phyloP scores from a whole-genome alignment of 2,329 filamentous ascomycete genomes.

The Nothophaeocryptopus gaeumannii region DNA sequence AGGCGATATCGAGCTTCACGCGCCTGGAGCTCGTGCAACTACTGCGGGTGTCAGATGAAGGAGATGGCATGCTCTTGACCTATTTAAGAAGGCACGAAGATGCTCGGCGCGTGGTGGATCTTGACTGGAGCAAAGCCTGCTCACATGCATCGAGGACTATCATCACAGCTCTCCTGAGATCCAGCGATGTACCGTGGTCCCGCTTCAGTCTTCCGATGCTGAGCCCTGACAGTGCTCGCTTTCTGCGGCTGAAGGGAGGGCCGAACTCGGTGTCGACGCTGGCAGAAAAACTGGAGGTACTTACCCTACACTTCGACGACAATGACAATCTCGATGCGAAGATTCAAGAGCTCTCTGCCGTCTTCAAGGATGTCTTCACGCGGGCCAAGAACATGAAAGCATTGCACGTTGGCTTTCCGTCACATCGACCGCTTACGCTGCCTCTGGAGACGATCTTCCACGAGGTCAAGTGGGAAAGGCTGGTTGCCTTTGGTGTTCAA shows the following conservation, averaged over 20 bases:
- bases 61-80: conserved; percentile 54
- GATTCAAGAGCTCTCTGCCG: conserved; percentile 56
- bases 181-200: conserved; percentile 53
- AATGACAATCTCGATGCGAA: conserved; percentile 55
- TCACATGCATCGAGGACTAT: conserved; percentile 60
- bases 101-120: conserved; percentile 46
- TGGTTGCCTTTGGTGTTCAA: conserved; percentile 64
- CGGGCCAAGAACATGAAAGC: conserved; percentile 60
- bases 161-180: conserved; percentile 55
- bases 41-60: conserved; percentile 58
- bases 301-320: conserved; percentile 64
- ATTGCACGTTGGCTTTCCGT: conserved; percentile 63
- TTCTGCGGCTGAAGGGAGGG: conserved; percentile 46
- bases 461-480: conserved; percentile 57
- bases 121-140: conserved; percentile 63
- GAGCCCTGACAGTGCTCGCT: conserved; percentile 57
- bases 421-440: conserved; percentile 55
- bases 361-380: conserved; percentile 58
- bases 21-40: conserved; percentile 64
- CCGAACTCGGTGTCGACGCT: conserved; percentile 50
- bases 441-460: conserved; percentile 62
- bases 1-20: conserved; percentile 57
- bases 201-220: conserved; percentile 63
- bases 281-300: conserved; percentile 57
- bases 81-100: conserved; percentile 47